These are phyloP conservation scores for Parsonsia alboflavescens DNA, from an alignment of 257 asterid genomes.

Conservation along the genomic window DNA sequence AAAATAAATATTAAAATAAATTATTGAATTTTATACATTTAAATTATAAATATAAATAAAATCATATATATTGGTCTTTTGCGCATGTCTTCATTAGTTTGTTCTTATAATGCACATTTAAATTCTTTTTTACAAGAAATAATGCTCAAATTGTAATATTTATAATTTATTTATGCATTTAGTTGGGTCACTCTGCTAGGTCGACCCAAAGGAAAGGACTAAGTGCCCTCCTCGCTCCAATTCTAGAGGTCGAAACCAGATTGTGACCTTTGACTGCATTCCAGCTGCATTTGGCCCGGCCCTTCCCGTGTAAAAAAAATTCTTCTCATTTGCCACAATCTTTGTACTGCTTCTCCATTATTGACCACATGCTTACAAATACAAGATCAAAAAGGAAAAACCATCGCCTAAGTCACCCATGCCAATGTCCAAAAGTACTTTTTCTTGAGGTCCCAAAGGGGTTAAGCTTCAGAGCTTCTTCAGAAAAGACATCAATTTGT, in stretches of 20 bases:
- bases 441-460: background rate
- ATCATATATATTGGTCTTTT: too few species aligned
- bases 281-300: constrained; percentile 1
- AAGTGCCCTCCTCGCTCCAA: background rate
- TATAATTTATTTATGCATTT: too few species aligned
- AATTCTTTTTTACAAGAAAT: too few species aligned
- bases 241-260: constrained; percentile 1
- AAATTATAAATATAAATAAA: too few species aligned
- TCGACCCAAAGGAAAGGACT: background rate
- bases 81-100: too few species aligned
- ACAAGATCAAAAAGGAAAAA: background rate
- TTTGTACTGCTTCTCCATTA: background rate
- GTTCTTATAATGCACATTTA: too few species aligned
- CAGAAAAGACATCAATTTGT: background rate
- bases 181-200: background rate
- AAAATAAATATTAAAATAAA: too few species aligned
- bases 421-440: background rate
- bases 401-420: background rate
- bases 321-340: background rate
- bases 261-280: constrained; percentile 4
- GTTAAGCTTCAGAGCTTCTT: background rate
- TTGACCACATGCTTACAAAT: background rate
- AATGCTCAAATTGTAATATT: too few species aligned
- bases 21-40: too few species aligned
- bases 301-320: background rate